phyloP scores from a whole-genome alignment of 2,329 filamentous ascomycete species.

The Malbranchea cinnamomea region DNA sequence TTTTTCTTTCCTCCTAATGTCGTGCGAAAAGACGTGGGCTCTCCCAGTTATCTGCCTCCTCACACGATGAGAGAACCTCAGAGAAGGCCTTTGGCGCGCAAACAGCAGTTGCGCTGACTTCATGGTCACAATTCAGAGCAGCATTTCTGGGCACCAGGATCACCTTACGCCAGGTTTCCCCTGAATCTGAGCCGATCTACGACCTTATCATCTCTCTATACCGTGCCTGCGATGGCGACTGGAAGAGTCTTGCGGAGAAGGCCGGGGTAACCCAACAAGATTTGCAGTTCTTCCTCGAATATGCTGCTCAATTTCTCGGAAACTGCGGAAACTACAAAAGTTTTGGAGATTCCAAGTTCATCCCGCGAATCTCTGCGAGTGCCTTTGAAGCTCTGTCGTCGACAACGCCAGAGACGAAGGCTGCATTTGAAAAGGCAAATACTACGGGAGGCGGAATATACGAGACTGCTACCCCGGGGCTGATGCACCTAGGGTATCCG shows the following conservation, averaged over 20 bases:
- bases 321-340: constrained; percentile 79
- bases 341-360: constrained; percentile 73
- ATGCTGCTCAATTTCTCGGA: constrained; percentile 62
- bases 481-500: constrained; percentile 63
- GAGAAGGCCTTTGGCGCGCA: too few relatives aligned
- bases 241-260: constrained; percentile 50
- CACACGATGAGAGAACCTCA: too few relatives aligned
- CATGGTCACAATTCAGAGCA: constrained; percentile 42
- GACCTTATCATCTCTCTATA: constrained; percentile 65
- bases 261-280: constrained; percentile 50
- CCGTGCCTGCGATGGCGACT: constrained; percentile 52
- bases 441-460: constrained; percentile 50
- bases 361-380: constrained; percentile 53
- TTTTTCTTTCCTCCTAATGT: too few relatives aligned
- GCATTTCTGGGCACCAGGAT: constrained; percentile 64
- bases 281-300: constrained; percentile 56
- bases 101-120: too few relatives aligned
- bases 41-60: background rate
- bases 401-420: constrained; percentile 42
- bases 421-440: constrained; percentile 51
- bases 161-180: constrained; percentile 66
- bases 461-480: constrained; percentile 44
- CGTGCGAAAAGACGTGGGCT: too few relatives aligned
- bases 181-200: constrained; percentile 67
- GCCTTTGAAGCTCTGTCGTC: constrained; percentile 50